Percentiles rank a stretch among this genome's conserved stretches.
These are phyloP conservation scores for Chaetomiaceae sp. DNA, from an alignment of 2,329 filamentous ascomycete genomes.

Conservation along the genomic window DNA sequence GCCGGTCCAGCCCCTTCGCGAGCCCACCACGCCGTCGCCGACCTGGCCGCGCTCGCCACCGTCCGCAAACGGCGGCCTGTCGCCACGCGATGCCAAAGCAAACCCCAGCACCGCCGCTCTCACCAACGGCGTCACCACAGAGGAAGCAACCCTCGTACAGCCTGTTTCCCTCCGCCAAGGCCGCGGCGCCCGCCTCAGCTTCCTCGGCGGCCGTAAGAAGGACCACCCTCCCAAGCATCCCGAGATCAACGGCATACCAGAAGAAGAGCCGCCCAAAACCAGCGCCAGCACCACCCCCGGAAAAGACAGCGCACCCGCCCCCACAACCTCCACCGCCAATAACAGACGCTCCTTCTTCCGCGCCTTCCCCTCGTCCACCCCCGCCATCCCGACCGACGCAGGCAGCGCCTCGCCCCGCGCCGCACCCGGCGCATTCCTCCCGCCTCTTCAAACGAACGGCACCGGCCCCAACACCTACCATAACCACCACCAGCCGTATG, in stretches of 20 bases:
- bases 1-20: constrained; percentile 40
- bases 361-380: constrained; percentile 19
- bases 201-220: constrained; percentile 50
- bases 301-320: constrained; percentile 22
- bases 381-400: background rate
- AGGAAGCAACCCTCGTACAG: constrained; percentile 46
- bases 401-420: background rate
- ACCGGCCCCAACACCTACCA: background rate
- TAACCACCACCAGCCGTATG: background rate
- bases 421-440: background rate
- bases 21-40: constrained; percentile 39
- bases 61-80: constrained; percentile 30
- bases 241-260: constrained; percentile 9
- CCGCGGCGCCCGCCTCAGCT: constrained; percentile 50
- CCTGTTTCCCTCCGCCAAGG: constrained; percentile 46
- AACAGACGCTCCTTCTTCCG: constrained; percentile 44
- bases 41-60: constrained; percentile 46
- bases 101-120: background rate
- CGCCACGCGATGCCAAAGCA: constrained; percentile 3
- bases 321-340: constrained; percentile 26
- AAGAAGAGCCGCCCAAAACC: constrained; percentile 1
- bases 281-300: constrained; percentile 9
- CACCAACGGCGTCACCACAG: constrained; percentile 30
- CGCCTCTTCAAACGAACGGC: constrained; percentile 5
- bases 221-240: constrained; percentile 22